Percentiles rank a stretch among this genome's conserved stretches.
phyloP scores from a whole-genome alignment of 176 grass and related monocot species.

The Ampelocalamus luodianensis region DNA sequence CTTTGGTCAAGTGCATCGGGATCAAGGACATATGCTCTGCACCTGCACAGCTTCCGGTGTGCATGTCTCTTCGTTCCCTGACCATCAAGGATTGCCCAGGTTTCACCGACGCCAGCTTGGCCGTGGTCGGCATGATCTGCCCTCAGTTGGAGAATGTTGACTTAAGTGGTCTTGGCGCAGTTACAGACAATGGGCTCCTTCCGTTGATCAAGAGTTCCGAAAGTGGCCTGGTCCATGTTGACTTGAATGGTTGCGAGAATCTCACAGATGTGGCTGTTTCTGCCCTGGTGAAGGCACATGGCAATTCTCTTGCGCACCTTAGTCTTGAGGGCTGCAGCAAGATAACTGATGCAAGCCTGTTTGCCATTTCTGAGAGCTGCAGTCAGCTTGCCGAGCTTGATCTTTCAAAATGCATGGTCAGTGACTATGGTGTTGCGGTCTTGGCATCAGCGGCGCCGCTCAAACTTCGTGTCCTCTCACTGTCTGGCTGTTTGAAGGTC shows the following conservation, averaged over 20 bases:
- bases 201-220: conserved; percentile 73
- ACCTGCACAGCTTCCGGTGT: conserved; percentile 67
- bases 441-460: conserved; percentile 72
- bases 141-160: conserved; percentile 81
- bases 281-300: conserved; percentile 73
- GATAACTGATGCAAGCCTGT: conserved; percentile 76
- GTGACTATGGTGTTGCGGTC: conserved; percentile 76
- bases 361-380: conserved; percentile 74
- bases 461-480: conserved; percentile 72
- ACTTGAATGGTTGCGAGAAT: conserved; percentile 76
- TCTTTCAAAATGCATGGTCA: conserved; percentile 80
- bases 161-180: conserved; percentile 66
- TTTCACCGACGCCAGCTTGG: conserved; percentile 82
- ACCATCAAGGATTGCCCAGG: conserved; percentile 79
- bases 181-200: conserved; percentile 74
- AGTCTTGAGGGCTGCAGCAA: conserved; percentile 91
- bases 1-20: conserved; percentile 77
- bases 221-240: conserved; percentile 70
- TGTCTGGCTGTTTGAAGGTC: conserved; percentile 76
- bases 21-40: conserved; percentile 78
- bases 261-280: conserved; percentile 64
- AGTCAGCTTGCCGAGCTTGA: conserved; percentile 76
- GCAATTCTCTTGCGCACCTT: conserved; percentile 66
- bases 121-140: conserved; percentile 79
- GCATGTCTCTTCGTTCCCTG: conserved; percentile 68